Conservation (phyloP, 192 early-diverging fungal genomes). For the Coemansia sp. region DNA sequence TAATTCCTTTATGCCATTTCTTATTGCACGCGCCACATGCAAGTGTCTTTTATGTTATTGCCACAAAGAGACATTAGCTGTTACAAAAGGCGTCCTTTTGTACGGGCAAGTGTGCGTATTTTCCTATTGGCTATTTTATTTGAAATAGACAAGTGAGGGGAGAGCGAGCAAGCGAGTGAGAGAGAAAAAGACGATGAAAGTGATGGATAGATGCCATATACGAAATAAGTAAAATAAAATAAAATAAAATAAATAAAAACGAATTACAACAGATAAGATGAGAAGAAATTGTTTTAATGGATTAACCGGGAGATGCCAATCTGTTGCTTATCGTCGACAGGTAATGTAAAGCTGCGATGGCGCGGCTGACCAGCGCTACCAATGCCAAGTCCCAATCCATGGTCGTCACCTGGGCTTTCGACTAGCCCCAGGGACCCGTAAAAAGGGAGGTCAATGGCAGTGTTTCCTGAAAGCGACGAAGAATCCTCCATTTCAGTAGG, state of each 20-base stretch:
- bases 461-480: background rate
- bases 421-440: constrained; percentile 6
- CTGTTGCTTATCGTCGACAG: constrained; percentile 16
- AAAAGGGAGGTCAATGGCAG: constrained; percentile 3
- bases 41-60: too few relatives aligned
- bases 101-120: background rate
- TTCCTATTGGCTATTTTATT: background rate
- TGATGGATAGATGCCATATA: background rate
- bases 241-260: constrained; percentile 6
- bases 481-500: background rate
- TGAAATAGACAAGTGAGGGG: background rate
- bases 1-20: too few relatives aligned
- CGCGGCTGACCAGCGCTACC: background rate
- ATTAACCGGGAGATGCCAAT: constrained; percentile 25
- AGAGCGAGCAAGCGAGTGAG: too few relatives aligned
- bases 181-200: background rate
- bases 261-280: background rate
- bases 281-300: constrained; percentile 18
- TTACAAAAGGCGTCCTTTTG: background rate
- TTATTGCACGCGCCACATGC: too few relatives aligned
- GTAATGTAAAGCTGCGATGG: constrained; percentile 31
- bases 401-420: background rate
- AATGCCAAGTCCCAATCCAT: background rate
- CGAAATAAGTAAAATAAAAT: constrained; percentile 5
- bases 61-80: too few relatives aligned